These are phyloP conservation scores for Chenopodium quinoa DNA, from an alignment of 148 eudicot genomes.

Conservation along the genomic window DNA sequence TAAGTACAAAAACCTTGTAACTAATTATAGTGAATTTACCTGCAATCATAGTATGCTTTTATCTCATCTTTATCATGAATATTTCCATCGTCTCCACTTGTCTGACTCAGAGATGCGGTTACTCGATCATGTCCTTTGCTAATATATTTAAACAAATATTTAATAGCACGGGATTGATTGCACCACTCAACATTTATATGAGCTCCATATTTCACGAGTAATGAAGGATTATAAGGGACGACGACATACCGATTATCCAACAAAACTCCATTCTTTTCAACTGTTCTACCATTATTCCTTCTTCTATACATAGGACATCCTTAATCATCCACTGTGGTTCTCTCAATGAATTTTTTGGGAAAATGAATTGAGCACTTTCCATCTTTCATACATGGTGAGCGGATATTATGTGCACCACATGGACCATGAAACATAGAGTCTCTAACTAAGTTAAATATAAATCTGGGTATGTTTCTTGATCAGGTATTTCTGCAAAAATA, in stretches of 20 bases:
- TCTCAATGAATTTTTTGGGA: background rate
- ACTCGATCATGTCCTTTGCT: background rate
- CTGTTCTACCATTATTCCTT: background rate
- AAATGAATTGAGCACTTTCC: background rate
- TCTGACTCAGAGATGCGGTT: background rate
- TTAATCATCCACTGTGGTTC: background rate
- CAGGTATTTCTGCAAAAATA: background rate
- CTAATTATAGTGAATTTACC: background rate
- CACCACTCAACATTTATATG: too few relatives aligned
- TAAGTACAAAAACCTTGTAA: too few relatives aligned
- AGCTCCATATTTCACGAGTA: background rate
- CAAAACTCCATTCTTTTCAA: background rate
- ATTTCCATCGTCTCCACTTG: background rate
- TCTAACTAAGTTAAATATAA: background rate
- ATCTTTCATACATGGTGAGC: background rate
- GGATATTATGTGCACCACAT: background rate
- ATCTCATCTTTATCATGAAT: background rate
- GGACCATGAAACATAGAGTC: slow-evolving; percentile 13
- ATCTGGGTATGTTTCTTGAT: background rate
- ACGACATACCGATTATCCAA: background rate
- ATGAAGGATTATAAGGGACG: background rate
- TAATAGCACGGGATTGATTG: background rate
- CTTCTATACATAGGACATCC: slow-evolving; percentile 5
- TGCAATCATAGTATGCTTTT: background rate
- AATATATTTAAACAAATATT: too few relatives aligned